These are phyloP conservation scores for Sutorius australiensis DNA, from an alignment of 768 basidiomycete genomes.

Conservation along the genomic window DNA sequence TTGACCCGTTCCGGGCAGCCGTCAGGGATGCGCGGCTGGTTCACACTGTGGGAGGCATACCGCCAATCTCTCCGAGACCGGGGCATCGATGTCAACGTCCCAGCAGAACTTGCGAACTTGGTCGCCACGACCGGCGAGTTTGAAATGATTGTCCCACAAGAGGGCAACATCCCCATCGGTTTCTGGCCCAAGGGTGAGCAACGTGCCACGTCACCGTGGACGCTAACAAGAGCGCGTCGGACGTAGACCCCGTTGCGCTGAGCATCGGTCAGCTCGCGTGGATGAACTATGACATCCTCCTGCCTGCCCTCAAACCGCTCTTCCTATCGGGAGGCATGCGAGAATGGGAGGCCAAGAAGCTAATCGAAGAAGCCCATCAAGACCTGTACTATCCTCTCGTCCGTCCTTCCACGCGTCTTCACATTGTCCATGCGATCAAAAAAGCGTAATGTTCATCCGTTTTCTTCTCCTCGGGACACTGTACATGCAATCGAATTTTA, in stretches of 20 bases:
- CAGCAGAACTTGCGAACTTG: constrained; percentile 49
- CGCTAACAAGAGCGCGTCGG: constrained; percentile 9
- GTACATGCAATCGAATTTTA: constrained; percentile 13
- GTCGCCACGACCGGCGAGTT: constrained; percentile 49
- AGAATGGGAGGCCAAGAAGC: constrained; percentile 49
- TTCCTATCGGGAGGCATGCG: constrained; percentile 52
- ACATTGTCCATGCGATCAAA: constrained; percentile 55
- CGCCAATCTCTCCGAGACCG: constrained; percentile 49
- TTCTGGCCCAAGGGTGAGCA: constrained; percentile 60
- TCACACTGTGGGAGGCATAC: constrained; percentile 60
- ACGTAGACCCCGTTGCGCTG: constrained; percentile 51
- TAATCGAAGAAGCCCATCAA: constrained; percentile 60
- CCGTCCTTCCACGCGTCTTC: constrained; percentile 48
- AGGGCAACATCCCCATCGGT: constrained; percentile 64
- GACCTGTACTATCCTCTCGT: constrained; percentile 61
- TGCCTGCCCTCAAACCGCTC: constrained; percentile 60
- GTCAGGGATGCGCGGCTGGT: constrained; percentile 54
- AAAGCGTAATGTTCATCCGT: constrained; percentile 13
- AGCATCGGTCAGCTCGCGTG: constrained; percentile 69
- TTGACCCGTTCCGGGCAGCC: constrained; percentile 30
- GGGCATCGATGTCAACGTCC: constrained; percentile 55
- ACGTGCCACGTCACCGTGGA: constrained; percentile 3
- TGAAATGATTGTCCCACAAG: constrained; percentile 50
- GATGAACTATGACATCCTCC: constrained; percentile 66
- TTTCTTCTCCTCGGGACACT: constrained; percentile 15